Conservation (phyloP, 768 basidiomycete species). For the Lyophyllum atratum region DNA sequence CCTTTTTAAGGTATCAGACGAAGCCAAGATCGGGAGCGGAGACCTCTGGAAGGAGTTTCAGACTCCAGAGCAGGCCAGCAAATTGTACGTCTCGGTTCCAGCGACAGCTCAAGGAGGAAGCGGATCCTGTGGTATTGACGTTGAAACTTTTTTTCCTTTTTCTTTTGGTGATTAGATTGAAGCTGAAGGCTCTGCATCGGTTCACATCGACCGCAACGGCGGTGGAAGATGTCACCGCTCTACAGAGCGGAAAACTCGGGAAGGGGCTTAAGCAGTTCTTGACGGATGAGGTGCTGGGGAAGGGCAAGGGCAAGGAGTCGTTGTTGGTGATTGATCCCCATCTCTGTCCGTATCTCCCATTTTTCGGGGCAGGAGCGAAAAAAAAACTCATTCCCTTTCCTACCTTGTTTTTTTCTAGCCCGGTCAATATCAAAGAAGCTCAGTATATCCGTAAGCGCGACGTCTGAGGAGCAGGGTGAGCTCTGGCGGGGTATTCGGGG, state of each 20-base stretch:
- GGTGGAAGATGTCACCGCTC: conserved; percentile 93
- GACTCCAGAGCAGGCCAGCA: conserved; percentile 88
- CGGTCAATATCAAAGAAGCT: conserved; percentile 92
- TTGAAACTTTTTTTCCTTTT: neutral
- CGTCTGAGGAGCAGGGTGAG: conserved; percentile 59
- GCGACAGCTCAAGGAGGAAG: no score
- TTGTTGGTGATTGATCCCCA: conserved; percentile 87
- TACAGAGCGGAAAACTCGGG: conserved; percentile 91
- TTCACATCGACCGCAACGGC: conserved; percentile 96
- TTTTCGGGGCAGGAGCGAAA: neutral
- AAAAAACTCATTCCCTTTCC: no score
- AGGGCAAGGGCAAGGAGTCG: conserved; percentile 87
- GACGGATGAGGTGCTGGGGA: conserved; percentile 80
- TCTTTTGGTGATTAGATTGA: conserved; percentile 57
- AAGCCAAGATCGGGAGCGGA: conserved; percentile 82
- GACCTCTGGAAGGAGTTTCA: conserved; percentile 93
- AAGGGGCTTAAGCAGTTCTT: conserved; percentile 94
- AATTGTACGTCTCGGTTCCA: conserved; percentile 63
- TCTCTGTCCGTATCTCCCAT: conserved; percentile 62
- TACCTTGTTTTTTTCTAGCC: conserved; percentile 54
- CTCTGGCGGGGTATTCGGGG: conserved; percentile 95
- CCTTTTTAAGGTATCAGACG: conserved; percentile 93
- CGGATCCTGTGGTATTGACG: no score
- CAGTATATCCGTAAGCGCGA: conserved; percentile 80
- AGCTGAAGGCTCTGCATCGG: conserved; percentile 92